Evolutionary conservation across 495 filamentous ascomycete genomes (phyloP).

Genomic region (Penicillium canescens): DNA sequence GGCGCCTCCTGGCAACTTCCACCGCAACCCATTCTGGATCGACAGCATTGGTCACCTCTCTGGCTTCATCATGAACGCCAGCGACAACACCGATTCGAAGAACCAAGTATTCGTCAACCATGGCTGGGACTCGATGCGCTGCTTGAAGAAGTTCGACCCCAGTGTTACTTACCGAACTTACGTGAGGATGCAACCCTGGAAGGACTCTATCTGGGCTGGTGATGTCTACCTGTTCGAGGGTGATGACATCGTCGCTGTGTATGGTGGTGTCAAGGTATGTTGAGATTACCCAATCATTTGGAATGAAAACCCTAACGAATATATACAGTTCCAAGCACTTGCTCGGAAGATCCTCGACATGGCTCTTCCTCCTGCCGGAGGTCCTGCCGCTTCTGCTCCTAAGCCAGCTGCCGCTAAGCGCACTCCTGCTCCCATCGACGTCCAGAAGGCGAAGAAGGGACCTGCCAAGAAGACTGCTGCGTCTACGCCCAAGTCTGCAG

Average conservation of each 20-base stretch:
- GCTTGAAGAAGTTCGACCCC: constrained; percentile 62
- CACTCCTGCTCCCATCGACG: constrained; percentile 31
- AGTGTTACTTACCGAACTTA: constrained; percentile 70
- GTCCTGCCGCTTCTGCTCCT: constrained; percentile 22
- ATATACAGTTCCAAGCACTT: constrained; percentile 60
- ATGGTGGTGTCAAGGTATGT: constrained; percentile 62
- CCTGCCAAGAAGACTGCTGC: constrained; percentile 27
- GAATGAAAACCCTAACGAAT: constrained; percentile 18
- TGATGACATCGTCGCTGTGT: constrained; percentile 64
- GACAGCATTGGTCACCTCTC: constrained; percentile 64
- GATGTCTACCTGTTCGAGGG: constrained; percentile 56
- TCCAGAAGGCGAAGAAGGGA: constrained; percentile 41
- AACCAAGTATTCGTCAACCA: constrained; percentile 76
- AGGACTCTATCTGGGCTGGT: constrained; percentile 46
- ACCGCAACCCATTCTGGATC: constrained; percentile 71
- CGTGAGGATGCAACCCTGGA: constrained; percentile 60
- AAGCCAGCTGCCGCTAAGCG: constrained; percentile 25
- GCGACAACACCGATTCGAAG: constrained; percentile 67
- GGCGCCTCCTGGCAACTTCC: constrained; percentile 61
- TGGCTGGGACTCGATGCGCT: constrained; percentile 71
- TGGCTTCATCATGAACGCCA: constrained; percentile 81
- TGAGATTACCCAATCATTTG: background rate
- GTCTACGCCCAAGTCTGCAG: constrained; percentile 26
- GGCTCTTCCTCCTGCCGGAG: constrained; percentile 60
- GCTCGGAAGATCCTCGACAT: constrained; percentile 67